Evolutionary conservation across 495 filamentous ascomycete species (phyloP), one percentile per base, ranked within the genome.

Genomic region (Corynascus novoguineensis): DNA sequence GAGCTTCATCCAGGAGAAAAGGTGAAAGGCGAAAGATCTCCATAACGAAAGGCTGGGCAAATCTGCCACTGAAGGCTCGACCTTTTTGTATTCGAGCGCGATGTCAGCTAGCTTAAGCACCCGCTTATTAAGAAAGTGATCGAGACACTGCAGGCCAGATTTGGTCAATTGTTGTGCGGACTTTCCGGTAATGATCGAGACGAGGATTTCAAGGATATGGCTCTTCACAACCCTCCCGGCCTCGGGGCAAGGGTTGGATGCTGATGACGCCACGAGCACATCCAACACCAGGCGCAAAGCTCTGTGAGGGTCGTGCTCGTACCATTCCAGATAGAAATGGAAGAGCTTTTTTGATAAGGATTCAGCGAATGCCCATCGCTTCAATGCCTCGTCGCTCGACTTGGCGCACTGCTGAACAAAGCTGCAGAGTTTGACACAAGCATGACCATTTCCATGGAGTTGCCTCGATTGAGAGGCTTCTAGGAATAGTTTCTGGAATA

Each of bases 221-320:
- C 63, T 49, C 58, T 73, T 77, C 8, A 79, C 61, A 21, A 59
- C 38, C 51, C 49, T 58, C 14, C 71, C 68, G 17, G 61, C 70
- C 40, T 63, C 61, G 15, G 64, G 61, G 49, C 67, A 66, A 9
- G 80, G 77, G 52, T 81, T 79, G 34, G 71, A 80, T 15, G 64
- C 70, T 38, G 85, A 63, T 8, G 83, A 75, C 19, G 73, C 68
- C 32, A 74, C 75, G 50, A 88, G 66, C 41, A 82, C 77, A 60
- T 81, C 74, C 44, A 95, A 68, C 0, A 92, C 75, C 59, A 89
- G 85, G 64, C 84, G 84, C 78, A 91, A 79, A 28, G 88, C 84
- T 50, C 90, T 86, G 25, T 85, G 79, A 56, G 86, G 86, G 34
- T 86, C 80, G 60, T 83, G 81, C 60, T 92, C 86, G 59, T 83